Base-by-base conservation (phyloP, 2,329 filamentous ascomycete species). In the Basipetospora chlamydospora region DNA sequence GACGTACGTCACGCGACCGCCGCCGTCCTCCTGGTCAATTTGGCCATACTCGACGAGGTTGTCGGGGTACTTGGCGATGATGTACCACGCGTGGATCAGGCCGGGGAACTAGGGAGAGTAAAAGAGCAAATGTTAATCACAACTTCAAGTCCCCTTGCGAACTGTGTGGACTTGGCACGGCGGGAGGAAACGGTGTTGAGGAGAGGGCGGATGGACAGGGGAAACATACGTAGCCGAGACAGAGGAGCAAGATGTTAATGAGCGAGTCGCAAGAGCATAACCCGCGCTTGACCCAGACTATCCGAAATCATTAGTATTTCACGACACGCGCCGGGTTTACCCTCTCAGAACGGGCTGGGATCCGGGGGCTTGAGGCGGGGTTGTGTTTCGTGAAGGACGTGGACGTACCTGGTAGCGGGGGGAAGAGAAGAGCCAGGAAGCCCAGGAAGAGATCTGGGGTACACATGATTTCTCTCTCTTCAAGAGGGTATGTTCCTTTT, bases 21-120 rank as follows among this genome's bases (percentile, higher is more conserved):
- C 64, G 46, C 63, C 60, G 46, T 70, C 67, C 49, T 73, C 69
- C 37, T 76, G 72, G 5, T 70, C 59, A 28, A 81, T 55, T 35
- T 65, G 60, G 46, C 83, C 73, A 59, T 90, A 86, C 43, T 80
- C 73, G 56, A 70, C 72, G 56, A 70, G 71, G 28, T 70, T 47
- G 42, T 95, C 88, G 40, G 90, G 90, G 56, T 80, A 83, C 53
- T 83, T 80, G 50, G 83, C 73, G 59, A 98, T 95, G 59, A 96
- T 93, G 69, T 96, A 98, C 88, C 90, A 96, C 43, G 87, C 75
- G 63, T 98, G 90, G 3, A 98, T 64, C 34, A 96, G 79, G 42
- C 88, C 88, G 15, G 88, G 88, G 41, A 96, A 59, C 63, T 69
- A 12, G 16, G 28, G 3, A n/a, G 5, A n/a, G 18, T 21, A 4